Base-by-base conservation (phyloP, 768 basidiomycete genomes). In the Pisolithus orientalis region DNA sequence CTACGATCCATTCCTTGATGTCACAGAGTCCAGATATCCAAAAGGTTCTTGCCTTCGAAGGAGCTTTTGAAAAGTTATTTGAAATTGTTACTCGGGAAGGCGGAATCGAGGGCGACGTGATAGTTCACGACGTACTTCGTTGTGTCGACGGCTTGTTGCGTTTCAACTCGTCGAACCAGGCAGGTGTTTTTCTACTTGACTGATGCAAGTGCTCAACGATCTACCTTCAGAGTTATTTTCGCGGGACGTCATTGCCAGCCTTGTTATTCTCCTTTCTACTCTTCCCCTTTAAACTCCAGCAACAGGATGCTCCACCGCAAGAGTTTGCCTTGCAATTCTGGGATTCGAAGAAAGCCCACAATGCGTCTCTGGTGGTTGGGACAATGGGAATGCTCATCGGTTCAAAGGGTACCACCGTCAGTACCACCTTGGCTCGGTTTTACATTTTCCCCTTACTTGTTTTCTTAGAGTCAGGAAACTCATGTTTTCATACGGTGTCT, bases 251-350 rank as follows among this genome's bases (percentile, higher is more conserved):
- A 55, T 72, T 94, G 58, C 78, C 85, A 57, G 68, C 86, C 53
- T 60, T 85, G 51, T 60, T 94, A 53, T 80, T 84, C 56, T 82
- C 78, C 27, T 77, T 86, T 24, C 76, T 87, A 42, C 83, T 82
- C 44, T 93, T 85, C 67, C 88, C 86, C 29, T 76, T 81, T 28
- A 77, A 74, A 44, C 67, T 89, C 1, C 78, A 79, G 31, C 66
- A 79, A 25, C 76, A 79, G 50, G 78, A 80, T 50, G 61, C 73
- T 5, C 77, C 79, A n/a, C 88, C 85, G 1, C 90, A 96, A 65
- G 87, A 90, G 56, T 98, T 97, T 68, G 87, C 94, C 1, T 71
- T 97, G 43, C 96, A 99, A 65, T 93, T 93, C 68, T 99, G 96
- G 96, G 91, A 94, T 58, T 79, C 84, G 39, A 89, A 93, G 66